A percentile compares a stretch with the other conserved stretches of the same genome.
Evolutionary conservation across 768 basidiomycete genomes (phyloP).

Genomic region (Clitopilus hobsonii): DNA sequence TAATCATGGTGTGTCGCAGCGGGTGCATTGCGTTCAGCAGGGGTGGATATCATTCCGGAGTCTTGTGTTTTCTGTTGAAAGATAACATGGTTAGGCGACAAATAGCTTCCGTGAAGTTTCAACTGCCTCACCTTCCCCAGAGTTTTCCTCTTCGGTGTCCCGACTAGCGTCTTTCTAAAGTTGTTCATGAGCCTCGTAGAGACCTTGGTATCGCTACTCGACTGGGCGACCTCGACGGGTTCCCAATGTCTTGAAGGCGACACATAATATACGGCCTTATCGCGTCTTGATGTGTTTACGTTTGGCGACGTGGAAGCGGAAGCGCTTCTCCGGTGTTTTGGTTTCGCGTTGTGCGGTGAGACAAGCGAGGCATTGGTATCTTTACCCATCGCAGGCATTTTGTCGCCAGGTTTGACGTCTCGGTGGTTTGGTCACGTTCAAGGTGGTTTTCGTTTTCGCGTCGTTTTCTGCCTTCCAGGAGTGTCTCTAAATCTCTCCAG

Average conservation of each 20-base stretch:
- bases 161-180: neutral
- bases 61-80: constrained; percentile 9
- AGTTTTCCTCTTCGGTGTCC: neutral
- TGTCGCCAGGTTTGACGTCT: neutral
- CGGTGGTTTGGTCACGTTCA: neutral
- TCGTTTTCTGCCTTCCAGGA: neutral
- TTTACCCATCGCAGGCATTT: neutral
- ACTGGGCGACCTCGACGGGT: neutral
- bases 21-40: constrained; percentile 29
- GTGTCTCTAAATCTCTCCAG: neutral
- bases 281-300: neutral
- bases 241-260: constrained; percentile 1
- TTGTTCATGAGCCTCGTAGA: neutral
- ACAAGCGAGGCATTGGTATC: neutral
- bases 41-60: constrained; percentile 36
- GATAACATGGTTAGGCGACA: neutral
- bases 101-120: neutral
- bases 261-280: neutral
- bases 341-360: neutral
- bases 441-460: neutral
- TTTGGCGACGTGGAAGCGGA: neutral
- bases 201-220: neutral
- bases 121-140: neutral
- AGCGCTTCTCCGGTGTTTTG: neutral
- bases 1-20: constrained; percentile 24